These are phyloP conservation scores for Arctium lappa DNA, from an alignment of 129 eudicot genomes.

Conservation along the genomic window DNA sequence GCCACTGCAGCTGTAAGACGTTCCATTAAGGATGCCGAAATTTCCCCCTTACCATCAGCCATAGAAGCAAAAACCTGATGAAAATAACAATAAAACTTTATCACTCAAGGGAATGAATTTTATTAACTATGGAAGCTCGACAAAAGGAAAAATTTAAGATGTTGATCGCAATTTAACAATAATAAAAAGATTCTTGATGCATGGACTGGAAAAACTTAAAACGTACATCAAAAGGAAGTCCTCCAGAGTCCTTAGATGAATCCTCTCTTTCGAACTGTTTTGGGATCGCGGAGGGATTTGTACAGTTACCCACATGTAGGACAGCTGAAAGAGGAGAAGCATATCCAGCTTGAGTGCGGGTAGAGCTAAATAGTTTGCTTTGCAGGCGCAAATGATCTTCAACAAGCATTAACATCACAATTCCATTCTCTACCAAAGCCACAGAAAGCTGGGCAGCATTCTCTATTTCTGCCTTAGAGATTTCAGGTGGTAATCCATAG, in stretches of 20 bases:
- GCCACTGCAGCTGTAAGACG: conserved; percentile 84
- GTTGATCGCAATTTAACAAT: neutral
- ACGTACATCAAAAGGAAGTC: conserved; percentile 67
- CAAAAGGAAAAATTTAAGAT: neutral
- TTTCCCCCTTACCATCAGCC: conserved; percentile 73
- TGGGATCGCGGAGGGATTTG: conserved; percentile 30
- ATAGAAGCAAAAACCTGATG: conserved; percentile 65
- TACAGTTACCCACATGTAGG: conserved; percentile 32
- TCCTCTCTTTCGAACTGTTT: conserved; percentile 32
- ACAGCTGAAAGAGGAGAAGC: conserved; percentile 54
- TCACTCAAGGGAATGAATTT: conserved; percentile 1
- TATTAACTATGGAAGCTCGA: neutral
- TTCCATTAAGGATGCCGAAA: conserved; percentile 71
- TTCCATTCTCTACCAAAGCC: conserved; percentile 91
- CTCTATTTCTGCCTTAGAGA: conserved; percentile 77
- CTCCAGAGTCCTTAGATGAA: conserved; percentile 47
- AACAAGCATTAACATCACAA: conserved; percentile 86
- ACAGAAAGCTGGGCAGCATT: conserved; percentile 80
- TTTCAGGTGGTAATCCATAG: conserved; percentile 62
- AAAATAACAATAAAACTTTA: conserved; percentile 16
- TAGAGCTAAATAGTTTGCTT: conserved; percentile 52
- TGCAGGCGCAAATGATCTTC: conserved; percentile 90
- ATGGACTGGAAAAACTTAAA: neutral
- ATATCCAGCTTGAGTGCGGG: conserved; percentile 47
- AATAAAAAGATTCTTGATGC: neutral